Percentiles rank a stretch among this genome's conserved stretches.
Evolutionary conservation across 192 early-diverging fungal genomes (phyloP).

Genomic region (Obelidium mucronatum): DNA sequence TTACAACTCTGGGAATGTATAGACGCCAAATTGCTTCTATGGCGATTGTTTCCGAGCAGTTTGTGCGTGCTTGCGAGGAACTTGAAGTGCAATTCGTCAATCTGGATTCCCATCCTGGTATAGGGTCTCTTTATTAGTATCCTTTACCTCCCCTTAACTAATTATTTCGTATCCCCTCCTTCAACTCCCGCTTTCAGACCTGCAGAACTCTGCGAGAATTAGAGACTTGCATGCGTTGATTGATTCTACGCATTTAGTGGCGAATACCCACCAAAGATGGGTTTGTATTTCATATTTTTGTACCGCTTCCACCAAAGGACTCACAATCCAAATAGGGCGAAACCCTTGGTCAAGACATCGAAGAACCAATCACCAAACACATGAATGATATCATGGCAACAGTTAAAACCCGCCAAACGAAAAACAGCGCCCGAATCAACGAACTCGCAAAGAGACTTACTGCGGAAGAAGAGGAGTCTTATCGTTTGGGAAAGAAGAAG

Average conservation of each 20-base stretch:
- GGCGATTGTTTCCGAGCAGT: constrained; percentile 55
- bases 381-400: constrained; percentile 40
- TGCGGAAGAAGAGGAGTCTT: constrained; percentile 53
- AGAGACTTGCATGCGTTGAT: constrained; percentile 45
- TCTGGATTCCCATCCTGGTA: constrained; percentile 40
- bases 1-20: constrained; percentile 51
- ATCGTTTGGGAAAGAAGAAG: constrained; percentile 60
- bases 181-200: neutral
- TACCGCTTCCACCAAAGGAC: no score
- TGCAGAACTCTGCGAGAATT: neutral
- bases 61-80: constrained; percentile 61
- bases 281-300: constrained; percentile 34
- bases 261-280: constrained; percentile 61
- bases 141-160: neutral
- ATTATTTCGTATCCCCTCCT: neutral
- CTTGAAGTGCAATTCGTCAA: constrained; percentile 16
- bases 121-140: no score
- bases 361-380: constrained; percentile 48
- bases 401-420: constrained; percentile 39
- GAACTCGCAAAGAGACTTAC: constrained; percentile 50
- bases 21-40: constrained; percentile 54
- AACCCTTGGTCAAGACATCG: constrained; percentile 55
- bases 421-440: constrained; percentile 53
- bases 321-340: constrained; percentile 38
- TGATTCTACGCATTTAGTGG: constrained; percentile 58